A percentile compares a stretch with the other conserved stretches of the same genome.
phyloP scores from a whole-genome alignment of 179 eudicot species.

The Silene noctiflora region DNA sequence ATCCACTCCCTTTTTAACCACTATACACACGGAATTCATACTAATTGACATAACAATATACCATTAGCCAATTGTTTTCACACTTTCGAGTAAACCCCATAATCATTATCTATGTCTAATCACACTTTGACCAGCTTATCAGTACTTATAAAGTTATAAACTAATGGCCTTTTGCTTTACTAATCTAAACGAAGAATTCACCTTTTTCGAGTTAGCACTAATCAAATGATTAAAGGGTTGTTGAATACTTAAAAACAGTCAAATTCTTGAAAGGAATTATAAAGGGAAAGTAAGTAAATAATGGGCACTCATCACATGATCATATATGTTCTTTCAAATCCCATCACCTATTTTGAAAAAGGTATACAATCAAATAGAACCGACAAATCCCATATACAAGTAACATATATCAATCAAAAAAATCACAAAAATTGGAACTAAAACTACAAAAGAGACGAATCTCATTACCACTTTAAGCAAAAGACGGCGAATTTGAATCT shows the following conservation, averaged over 20 bases:
- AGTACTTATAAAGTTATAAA: neutral
- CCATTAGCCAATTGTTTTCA: neutral
- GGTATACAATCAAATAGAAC: neutral
- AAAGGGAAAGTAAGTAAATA: too few species aligned
- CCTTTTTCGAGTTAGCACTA: neutral
- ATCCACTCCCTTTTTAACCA: too few species aligned
- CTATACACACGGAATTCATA: neutral
- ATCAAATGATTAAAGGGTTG: constrained; percentile 12
- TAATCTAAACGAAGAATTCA: neutral
- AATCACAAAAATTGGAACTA: too few species aligned
- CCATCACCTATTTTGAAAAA: neutral
- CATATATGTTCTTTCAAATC: neutral
- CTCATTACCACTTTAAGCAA: constrained; percentile 73
- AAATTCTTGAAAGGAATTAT: neutral
- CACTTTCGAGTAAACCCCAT: neutral
- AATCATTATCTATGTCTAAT: constrained; percentile 10
- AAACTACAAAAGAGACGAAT: too few species aligned
- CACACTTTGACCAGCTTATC: constrained; percentile 14
- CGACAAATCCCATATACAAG: neutral
- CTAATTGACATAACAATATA: neutral
- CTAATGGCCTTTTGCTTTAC: neutral
- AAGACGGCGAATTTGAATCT: constrained; percentile 82
- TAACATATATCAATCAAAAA: constrained; percentile 9
- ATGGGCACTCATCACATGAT: constrained; percentile 14
- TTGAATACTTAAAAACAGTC: neutral